These are phyloP conservation scores for Mucor saturninus DNA, from an alignment of 371 early-diverging fungal species.

Conservation along the genomic window DNA sequence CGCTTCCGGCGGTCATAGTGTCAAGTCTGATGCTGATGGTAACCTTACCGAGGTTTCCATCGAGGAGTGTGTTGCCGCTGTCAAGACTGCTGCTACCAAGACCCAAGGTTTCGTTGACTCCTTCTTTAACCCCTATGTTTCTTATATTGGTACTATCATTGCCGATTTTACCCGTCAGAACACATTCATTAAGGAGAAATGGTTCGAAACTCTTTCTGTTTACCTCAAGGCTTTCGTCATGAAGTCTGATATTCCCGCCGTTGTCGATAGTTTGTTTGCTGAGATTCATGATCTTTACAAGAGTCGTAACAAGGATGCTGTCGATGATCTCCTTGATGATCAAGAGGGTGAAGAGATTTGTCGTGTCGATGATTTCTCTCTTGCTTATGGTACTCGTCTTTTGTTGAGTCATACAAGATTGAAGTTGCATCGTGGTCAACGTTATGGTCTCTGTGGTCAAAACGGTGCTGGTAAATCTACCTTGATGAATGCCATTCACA, in stretches of 20 bases:
- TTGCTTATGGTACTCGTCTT: conserved; percentile 87
- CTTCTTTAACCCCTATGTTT: conserved; percentile 52
- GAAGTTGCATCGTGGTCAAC: conserved; percentile 76
- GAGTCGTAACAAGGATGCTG: conserved; percentile 49
- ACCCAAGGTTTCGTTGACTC: conserved; percentile 61
- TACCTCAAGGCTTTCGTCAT: conserved; percentile 55
- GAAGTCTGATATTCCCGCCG: conserved; percentile 42
- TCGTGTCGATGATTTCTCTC: conserved; percentile 74
- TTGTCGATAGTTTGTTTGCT: conserved; percentile 37
- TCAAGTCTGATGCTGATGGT: conserved; percentile 34
- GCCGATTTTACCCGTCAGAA: conserved; percentile 61
- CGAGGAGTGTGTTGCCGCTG: conserved; percentile 46
- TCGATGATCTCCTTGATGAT: conserved; percentile 50
- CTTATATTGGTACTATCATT: conserved; percentile 52
- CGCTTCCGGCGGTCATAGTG: conserved; percentile 61
- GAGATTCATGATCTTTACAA: conserved; percentile 51
- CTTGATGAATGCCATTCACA: conserved; percentile 79
- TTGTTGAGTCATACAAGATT: conserved; percentile 79
- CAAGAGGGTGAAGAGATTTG: conserved; percentile 76
- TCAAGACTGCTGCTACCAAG: conserved; percentile 52
- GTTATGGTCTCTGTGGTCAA: conserved; percentile 85
- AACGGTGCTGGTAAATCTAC: conserved; percentile 96
- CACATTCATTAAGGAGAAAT: conserved; percentile 53
- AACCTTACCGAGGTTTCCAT: conserved; percentile 38
- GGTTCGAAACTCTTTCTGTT: conserved; percentile 44